Evolutionary conservation across 164 flowering plant species (phyloP).

Genomic region (Vitis rupestris): DNA sequence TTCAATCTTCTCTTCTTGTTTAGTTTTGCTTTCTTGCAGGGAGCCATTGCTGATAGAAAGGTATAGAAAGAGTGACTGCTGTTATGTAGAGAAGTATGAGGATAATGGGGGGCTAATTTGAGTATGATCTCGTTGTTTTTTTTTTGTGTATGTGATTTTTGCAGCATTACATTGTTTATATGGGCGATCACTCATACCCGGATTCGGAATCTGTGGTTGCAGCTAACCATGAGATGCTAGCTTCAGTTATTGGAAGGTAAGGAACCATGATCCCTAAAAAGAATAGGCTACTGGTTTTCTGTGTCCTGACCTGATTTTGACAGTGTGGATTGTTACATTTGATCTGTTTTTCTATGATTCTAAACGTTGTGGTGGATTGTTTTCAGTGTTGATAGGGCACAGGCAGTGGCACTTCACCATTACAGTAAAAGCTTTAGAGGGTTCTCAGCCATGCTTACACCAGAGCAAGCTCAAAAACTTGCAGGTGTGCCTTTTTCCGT

Average conservation of each 20-base stretch:
- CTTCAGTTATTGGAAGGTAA: slow-evolving; percentile 38
- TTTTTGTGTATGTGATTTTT: not conserved
- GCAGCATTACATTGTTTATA: slow-evolving; percentile 53
- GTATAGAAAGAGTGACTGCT: not conserved
- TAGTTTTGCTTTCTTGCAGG: slow-evolving; percentile 18
- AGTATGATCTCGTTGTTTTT: not conserved
- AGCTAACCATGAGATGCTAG: slow-evolving; percentile 41
- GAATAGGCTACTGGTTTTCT: too few relatives aligned
- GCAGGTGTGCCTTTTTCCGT: slow-evolving; percentile 9
- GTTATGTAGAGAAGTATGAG: not conserved
- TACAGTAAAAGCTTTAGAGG: slow-evolving; percentile 45
- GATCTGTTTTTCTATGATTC: not conserved
- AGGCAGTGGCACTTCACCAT: slow-evolving; percentile 28
- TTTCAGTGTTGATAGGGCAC: slow-evolving; percentile 18
- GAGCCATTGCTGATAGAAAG: slow-evolving; percentile 21
- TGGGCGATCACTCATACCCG: slow-evolving; percentile 38
- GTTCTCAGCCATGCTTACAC: slow-evolving; percentile 47
- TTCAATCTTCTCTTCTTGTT: slow-evolving; percentile 20
- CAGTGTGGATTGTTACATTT: not conserved
- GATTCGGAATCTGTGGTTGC: slow-evolving; percentile 30
- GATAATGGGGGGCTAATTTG: not conserved
- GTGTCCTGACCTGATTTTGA: not conserved
- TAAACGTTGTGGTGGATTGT: not conserved
- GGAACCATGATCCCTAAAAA: not conserved
- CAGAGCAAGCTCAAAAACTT: slow-evolving; percentile 32